Conservation (phyloP, 106 monocot species). For the Triglochin maritima region DNA sequence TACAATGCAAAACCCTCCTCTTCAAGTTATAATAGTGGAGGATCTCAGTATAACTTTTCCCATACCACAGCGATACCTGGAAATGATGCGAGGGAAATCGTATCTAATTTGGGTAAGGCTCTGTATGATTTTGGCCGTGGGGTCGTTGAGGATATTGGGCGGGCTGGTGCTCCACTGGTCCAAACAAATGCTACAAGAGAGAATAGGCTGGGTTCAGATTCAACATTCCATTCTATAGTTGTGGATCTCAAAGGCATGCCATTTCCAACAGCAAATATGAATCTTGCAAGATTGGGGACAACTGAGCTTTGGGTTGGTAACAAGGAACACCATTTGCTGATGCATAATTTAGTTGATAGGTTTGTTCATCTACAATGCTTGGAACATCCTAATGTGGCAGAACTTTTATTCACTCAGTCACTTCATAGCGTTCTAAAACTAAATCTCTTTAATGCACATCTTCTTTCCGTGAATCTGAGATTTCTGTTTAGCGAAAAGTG, state of each 20-base stretch:
- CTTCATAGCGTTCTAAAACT: slow-evolving; percentile 54
- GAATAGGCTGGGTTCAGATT: slow-evolving; percentile 11
- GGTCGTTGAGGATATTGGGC: slow-evolving; percentile 89
- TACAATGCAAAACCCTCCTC: slow-evolving; percentile 10
- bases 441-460: slow-evolving; percentile 33
- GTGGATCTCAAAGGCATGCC: slow-evolving; percentile 76
- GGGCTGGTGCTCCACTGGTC: slow-evolving; percentile 28
- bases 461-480: slow-evolving; percentile 55
- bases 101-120: slow-evolving; percentile 76
- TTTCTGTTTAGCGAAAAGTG: slow-evolving; percentile 55
- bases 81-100: slow-evolving; percentile 75
- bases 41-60: slow-evolving; percentile 18
- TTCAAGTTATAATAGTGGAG: slow-evolving; percentile 16
- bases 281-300: slow-evolving; percentile 49
- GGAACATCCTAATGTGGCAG: slow-evolving; percentile 38
- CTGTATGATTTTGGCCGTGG: slow-evolving; percentile 93
- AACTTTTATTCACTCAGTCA: slow-evolving; percentile 29
- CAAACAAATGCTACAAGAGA: slow-evolving; percentile 13
- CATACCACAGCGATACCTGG: slow-evolving; percentile 25
- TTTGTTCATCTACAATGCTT: slow-evolving; percentile 71
- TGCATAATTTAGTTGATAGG: slow-evolving; percentile 54
- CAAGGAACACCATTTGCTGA: slow-evolving; percentile 70
- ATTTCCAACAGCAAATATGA: slow-evolving; percentile 72
- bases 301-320: slow-evolving; percentile 81
- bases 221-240: slow-evolving; percentile 26